Evolutionary conservation across 2,329 filamentous ascomycete species (phyloP).

Genomic region (Cyphellophora attinorum): DNA sequence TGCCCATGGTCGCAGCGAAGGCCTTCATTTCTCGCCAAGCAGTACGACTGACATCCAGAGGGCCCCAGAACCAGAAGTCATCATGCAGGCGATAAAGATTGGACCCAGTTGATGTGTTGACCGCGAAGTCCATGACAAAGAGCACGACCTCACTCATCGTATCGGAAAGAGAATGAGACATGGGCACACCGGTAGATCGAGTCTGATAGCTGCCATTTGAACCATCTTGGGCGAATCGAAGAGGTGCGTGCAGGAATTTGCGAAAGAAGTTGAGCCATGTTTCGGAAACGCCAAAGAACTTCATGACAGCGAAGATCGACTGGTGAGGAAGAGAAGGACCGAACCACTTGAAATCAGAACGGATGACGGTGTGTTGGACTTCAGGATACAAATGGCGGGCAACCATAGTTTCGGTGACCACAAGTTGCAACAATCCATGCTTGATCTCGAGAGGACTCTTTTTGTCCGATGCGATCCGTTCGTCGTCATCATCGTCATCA

Average conservation of each 20-base stretch:
- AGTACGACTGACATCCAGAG: constrained; percentile 41
- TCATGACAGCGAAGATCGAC: constrained; percentile 46
- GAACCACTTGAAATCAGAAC: constrained; percentile 51
- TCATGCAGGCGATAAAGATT: constrained; percentile 52
- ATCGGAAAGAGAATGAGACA: constrained; percentile 50
- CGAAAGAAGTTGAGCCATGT: constrained; percentile 51
- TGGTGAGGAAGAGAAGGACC: constrained; percentile 50
- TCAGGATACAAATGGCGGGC: constrained; percentile 20
- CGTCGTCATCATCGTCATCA: constrained; percentile 28
- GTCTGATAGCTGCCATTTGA: constrained; percentile 31
- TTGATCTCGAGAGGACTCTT: constrained; percentile 41
- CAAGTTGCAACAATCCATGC: constrained; percentile 47
- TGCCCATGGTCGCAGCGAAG: constrained; percentile 47
- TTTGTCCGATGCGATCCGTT: constrained; percentile 15
- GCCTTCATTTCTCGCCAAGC: constrained; percentile 51
- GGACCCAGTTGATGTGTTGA: constrained; percentile 45
- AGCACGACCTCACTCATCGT: constrained; percentile 51
- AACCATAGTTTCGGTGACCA: constrained; percentile 47
- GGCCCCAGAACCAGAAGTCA: constrained; percentile 59
- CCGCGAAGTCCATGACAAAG: constrained; percentile 56
- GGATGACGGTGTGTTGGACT: constrained; percentile 31
- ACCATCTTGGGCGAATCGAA: constrained; percentile 49
- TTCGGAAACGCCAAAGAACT: constrained; percentile 49
- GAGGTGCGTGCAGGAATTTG: constrained; percentile 48
- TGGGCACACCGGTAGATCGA: constrained; percentile 49